Evolutionary conservation across 176 grass and related monocot genomes (phyloP), one percentile per base, ranked within the genome.

Genomic region (Oryza officinalis): DNA sequence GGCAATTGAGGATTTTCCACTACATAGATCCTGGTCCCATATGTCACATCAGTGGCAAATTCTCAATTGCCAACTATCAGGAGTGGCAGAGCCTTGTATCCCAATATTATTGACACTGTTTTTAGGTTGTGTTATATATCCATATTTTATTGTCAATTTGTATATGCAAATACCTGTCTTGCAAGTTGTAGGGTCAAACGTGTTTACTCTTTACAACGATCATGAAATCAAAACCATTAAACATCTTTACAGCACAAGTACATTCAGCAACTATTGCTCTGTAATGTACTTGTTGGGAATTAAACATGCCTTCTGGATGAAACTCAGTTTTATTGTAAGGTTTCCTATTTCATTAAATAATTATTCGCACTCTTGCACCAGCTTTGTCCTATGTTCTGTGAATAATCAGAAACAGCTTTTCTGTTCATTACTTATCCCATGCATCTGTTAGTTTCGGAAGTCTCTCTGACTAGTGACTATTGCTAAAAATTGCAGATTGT

Each of bases 401-500:
- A 50, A 49, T 64, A 38, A 46, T 46, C 18, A 75, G 9, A 57
- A 75, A 75, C 28, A 33, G 8, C 32, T 66, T 72, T 13, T 25
- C 13, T 23, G 77, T 71, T 52, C 28, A 71, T 83, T 57, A 78
- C 28, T 66, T 61, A 35, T 69, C 59, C 26, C 23, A 20, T 31
- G 26, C 3, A 64, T 38, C 33, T 28, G 50, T 59, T 85, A 63
- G 18, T 10, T 71, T 54, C 6, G 50, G 71, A 76, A 77, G 32
- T 28, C 45, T 64, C 15, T 22, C 73, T 86, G 27, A 88, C 54
- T 35, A 61, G 68, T 86, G 27, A 88, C 54, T 35, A 61, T 40
- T 84, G 71, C 10, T 2, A 13, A 64, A 61, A 41, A 77, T 33
- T 76, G 69, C 88, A 98, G 92, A 99, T 99, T 85, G 96, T 99